Evolutionary conservation across 2,329 filamentous ascomycete genomes (phyloP).

Genomic region (Clonostachys byssicola): DNA sequence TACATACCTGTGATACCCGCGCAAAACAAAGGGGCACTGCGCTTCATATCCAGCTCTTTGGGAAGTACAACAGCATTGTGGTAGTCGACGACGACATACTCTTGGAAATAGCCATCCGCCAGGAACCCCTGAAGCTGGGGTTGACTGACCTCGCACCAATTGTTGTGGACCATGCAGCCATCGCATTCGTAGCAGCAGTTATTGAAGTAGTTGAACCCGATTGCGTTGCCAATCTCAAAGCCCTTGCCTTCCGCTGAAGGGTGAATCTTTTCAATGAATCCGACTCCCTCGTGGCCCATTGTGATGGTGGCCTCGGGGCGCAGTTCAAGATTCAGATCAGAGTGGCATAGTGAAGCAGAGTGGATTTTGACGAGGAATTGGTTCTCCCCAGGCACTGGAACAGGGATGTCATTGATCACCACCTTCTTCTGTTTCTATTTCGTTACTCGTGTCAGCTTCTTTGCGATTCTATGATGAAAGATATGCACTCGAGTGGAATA

Average conservation of each 20-base stretch:
- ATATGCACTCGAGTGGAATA: background rate
- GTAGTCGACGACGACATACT: slow-evolving; percentile 40
- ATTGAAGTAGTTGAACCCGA: slow-evolving; percentile 40
- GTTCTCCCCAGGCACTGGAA: slow-evolving; percentile 33
- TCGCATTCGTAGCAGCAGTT: slow-evolving; percentile 40
- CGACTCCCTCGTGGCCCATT: slow-evolving; percentile 41
- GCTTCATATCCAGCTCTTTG: slow-evolving; percentile 24
- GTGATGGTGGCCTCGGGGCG: slow-evolving; percentile 11
- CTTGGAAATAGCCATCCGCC: slow-evolving; percentile 38
- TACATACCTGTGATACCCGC: slow-evolving; percentile 36
- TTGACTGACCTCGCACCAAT: slow-evolving; percentile 30
- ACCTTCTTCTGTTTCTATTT: slow-evolving; percentile 13
- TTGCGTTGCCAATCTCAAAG: slow-evolving; percentile 33
- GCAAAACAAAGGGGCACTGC: slow-evolving; percentile 38
- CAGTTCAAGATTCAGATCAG: slow-evolving; percentile 16
- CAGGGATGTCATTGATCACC: slow-evolving; percentile 33
- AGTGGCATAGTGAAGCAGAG: slow-evolving; percentile 27
- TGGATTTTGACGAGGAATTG: slow-evolving; percentile 29
- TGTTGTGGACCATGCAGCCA: slow-evolving; percentile 37
- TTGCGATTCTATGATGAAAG: too few relatives aligned
- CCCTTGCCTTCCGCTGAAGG: slow-evolving; percentile 26
- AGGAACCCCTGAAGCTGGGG: slow-evolving; percentile 32
- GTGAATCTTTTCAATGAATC: slow-evolving; percentile 30
- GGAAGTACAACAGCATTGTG: slow-evolving; percentile 28
- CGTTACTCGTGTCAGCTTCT: background rate